Percentiles rank a stretch among this genome's conserved stretches.
Evolutionary conservation across 2,329 filamentous ascomycete genomes (phyloP).

Genomic region (Fusarium tupiense): DNA sequence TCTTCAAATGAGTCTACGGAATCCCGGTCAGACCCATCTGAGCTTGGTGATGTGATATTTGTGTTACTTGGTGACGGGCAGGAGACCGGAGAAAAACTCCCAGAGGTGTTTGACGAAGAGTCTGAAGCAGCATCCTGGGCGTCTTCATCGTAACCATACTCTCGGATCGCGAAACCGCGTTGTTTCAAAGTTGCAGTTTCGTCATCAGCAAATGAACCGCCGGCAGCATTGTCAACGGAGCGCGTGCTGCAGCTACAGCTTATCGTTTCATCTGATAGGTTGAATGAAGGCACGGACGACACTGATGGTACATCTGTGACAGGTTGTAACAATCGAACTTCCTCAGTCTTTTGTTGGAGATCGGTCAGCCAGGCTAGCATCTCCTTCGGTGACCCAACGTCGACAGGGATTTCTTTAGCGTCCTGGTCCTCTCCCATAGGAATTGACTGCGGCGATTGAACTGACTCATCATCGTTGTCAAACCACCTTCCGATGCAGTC

Average conservation of each 20-base stretch:
- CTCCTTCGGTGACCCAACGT: neutral
- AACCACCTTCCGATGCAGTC: neutral
- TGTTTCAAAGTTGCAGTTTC: neutral
- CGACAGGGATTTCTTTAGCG: neutral
- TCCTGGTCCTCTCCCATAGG: neutral
- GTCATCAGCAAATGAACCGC: neutral
- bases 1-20: neutral
- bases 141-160: too few species aligned
- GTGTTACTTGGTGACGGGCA: neutral
- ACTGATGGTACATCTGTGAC: neutral
- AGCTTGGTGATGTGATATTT: neutral
- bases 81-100: neutral
- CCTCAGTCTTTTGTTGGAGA: neutral
- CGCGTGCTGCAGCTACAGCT: neutral
- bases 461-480: neutral
- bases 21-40: neutral
- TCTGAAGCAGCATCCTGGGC: neutral
- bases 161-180: fast-evolving
- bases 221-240: neutral
- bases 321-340: neutral
- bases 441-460: neutral
- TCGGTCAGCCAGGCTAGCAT: neutral
- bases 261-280: neutral
- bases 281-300: neutral
- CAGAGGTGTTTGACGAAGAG: neutral